Evolutionary conservation across 352 stramenopile genomes (phyloP).

Genomic region (Pythium vanterpoolii): DNA sequence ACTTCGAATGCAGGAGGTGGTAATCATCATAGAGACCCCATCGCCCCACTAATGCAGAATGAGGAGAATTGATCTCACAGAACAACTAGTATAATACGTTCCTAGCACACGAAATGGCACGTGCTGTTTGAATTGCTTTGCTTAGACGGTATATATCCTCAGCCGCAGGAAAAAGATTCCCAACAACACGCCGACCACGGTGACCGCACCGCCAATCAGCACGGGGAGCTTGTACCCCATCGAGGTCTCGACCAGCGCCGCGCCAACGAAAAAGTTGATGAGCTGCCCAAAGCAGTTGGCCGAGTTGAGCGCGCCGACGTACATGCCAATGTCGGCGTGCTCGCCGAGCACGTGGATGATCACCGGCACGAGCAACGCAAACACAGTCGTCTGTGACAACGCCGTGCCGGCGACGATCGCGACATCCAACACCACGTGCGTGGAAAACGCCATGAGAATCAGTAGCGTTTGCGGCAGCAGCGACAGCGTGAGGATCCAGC

Average conservation of each 20-base stretch:
- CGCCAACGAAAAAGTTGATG: constrained; percentile 56
- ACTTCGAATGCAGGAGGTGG: too few relatives aligned
- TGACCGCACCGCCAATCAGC: constrained; percentile 57
- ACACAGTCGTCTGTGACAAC: constrained; percentile 55
- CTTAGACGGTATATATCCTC: constrained; percentile 79
- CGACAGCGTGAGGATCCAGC: constrained; percentile 24
- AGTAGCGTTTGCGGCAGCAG: constrained; percentile 44
- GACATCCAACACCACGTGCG: constrained; percentile 34
- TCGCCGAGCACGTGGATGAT: constrained; percentile 64
- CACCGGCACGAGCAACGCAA: constrained; percentile 66
- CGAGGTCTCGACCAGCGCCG: constrained; percentile 52
- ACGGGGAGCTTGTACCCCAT: constrained; percentile 57
- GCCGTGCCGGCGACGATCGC: constrained; percentile 38
- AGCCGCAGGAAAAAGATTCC: constrained; percentile 53
- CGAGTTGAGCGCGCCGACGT: constrained; percentile 70
- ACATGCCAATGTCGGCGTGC: constrained; percentile 54
- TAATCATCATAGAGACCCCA: too few relatives aligned
- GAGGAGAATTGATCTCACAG: too few relatives aligned
- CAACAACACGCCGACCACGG: constrained; percentile 46
- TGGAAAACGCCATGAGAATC: constrained; percentile 47
- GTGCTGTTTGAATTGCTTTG: too few relatives aligned
- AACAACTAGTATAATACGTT: too few relatives aligned
- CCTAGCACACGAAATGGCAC: too few relatives aligned
- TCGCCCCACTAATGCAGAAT: too few relatives aligned
- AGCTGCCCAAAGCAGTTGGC: constrained; percentile 69